Base-by-base conservation (phyloP, 2,329 filamentous ascomycete species). In the Phialophora expanda region DNA sequence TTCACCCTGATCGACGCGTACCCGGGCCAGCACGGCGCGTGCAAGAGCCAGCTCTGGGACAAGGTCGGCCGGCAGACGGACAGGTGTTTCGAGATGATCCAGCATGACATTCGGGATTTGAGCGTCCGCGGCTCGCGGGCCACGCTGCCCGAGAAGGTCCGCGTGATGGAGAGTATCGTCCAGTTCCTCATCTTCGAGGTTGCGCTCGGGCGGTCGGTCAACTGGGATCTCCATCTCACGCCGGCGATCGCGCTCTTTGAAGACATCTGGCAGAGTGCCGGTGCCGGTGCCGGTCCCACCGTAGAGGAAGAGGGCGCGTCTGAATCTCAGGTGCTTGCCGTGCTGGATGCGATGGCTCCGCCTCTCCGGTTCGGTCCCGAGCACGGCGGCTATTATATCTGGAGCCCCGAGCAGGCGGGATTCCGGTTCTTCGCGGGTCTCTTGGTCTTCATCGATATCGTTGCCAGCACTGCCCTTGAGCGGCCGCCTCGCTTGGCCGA, bases 361-460 rank as follows among this genome's bases (percentile, higher is more conserved):
- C 22, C 8, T 32, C 44, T 60, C 8, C 55, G 22, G 4, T 66
- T 72, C 14, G 55, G 56, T 30, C 24, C n/a, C 24, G 11, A n/a
- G 41, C n/a, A 14, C 26, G 41, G 44, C 62, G 54, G 46, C 64
- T 44, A 67, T 72, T 44, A 67, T 72, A 41, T 76, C 9, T 74
- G 70, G 34, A 78, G 70, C 61, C 70, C 76, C 12, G 77, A 78
- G 61, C 76, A 78, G 65, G 74, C 74, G 12, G 76, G 76, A 3
- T 76, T 79, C 61, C 72, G 71, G 22, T 79, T 80, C 69, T 78
- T 75, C 2, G 71, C 76, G 4, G 66, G 76, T 1, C 64, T 78
- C 6, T 38, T 79, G 9, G 66, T 79, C 55, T 70, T 77, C 1
- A 74, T 76, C 60, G 78, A 79, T 50, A 75, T 78, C 38, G 71